Percentiles rank a stretch among this genome's conserved stretches.
Conservation (phyloP, 2,329 filamentous ascomycete species). For the Ophiostoma pallidulum region DNA sequence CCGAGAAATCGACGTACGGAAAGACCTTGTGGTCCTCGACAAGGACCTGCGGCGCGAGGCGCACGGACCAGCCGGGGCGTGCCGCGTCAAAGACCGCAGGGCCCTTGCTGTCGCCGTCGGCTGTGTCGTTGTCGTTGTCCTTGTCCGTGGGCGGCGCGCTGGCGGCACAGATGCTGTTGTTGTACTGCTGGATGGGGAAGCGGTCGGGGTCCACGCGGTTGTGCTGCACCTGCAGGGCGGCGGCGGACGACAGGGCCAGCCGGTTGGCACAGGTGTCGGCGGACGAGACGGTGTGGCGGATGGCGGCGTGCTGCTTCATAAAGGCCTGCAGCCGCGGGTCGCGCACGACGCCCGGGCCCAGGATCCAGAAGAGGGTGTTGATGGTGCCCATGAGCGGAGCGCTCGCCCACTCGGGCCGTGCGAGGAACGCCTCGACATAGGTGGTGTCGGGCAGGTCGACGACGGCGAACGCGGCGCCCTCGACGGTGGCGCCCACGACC, state of each 20-base stretch:
- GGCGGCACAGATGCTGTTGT: slow-evolving; percentile 40
- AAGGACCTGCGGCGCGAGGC: slow-evolving; percentile 37
- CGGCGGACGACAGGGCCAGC: slow-evolving; percentile 58
- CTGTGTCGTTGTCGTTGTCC: no score
- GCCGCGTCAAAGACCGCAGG: slow-evolving; percentile 30
- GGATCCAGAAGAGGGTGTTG: slow-evolving; percentile 67
- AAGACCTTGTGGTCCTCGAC: slow-evolving; percentile 38
- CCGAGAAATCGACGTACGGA: slow-evolving; percentile 38
- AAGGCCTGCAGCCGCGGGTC: slow-evolving; percentile 59
- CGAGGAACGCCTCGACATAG: slow-evolving; percentile 61
- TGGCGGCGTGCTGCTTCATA: slow-evolving; percentile 48
- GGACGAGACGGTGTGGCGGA: slow-evolving; percentile 71
- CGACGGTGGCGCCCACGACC: slow-evolving; percentile 61
- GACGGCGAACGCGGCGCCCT: slow-evolving; percentile 67
- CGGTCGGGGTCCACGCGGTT: slow-evolving; percentile 62
- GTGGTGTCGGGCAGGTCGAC: slow-evolving; percentile 64
- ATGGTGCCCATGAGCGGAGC: slow-evolving; percentile 57
- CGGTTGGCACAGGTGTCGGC: slow-evolving; percentile 66
- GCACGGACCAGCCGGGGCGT: slow-evolving; percentile 34
- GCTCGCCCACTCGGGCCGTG: slow-evolving; percentile 62
- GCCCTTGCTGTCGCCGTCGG: no score
- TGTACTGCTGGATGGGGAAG: slow-evolving; percentile 60
- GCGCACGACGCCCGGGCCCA: slow-evolving; percentile 57
- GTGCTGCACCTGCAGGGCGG: slow-evolving; percentile 58
- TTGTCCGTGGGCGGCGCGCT: no score